A percentile compares a stretch with the other conserved stretches of the same genome.
phyloP scores from a whole-genome alignment of 179 eudicot species.

The Pouteria campechiana region DNA sequence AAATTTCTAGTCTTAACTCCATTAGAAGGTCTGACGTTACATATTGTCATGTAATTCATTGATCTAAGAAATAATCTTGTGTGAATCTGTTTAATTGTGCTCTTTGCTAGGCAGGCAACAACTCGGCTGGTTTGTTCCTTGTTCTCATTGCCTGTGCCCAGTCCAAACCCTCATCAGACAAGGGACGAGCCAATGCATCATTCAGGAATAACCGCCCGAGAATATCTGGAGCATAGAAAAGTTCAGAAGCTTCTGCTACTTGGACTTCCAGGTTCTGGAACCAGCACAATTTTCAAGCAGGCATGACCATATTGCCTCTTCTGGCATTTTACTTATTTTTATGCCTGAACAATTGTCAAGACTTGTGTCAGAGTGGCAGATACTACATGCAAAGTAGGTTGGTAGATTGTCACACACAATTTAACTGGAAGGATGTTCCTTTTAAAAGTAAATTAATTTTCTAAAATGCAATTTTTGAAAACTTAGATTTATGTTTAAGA shows the following conservation, averaged over 20 bases:
- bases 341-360: no score
- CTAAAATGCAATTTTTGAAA: no score
- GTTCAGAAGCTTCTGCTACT: constrained; percentile 73
- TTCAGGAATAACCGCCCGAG: constrained; percentile 48
- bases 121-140: constrained; percentile 67
- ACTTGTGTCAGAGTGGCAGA: no score
- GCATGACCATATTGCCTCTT: constrained; percentile 12
- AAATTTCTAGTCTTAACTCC: not conserved
- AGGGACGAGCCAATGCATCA: constrained; percentile 65
- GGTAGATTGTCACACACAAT: no score
- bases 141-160: constrained; percentile 85
- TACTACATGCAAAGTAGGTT: no score
- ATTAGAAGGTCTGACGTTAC: not conserved
- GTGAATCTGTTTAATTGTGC: no score
- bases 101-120: constrained; percentile 48
- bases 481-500: no score
- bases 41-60: no score
- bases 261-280: constrained; percentile 80
- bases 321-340: no score
- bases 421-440: no score
- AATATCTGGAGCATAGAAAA: constrained; percentile 60
- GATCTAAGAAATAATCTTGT: no score
- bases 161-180: constrained; percentile 47
- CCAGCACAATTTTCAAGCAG: constrained; percentile 98
- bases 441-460: no score